These are phyloP conservation scores for Backusella macrospora DNA, from an alignment of 192 early-diverging fungal genomes.

Conservation along the genomic window DNA sequence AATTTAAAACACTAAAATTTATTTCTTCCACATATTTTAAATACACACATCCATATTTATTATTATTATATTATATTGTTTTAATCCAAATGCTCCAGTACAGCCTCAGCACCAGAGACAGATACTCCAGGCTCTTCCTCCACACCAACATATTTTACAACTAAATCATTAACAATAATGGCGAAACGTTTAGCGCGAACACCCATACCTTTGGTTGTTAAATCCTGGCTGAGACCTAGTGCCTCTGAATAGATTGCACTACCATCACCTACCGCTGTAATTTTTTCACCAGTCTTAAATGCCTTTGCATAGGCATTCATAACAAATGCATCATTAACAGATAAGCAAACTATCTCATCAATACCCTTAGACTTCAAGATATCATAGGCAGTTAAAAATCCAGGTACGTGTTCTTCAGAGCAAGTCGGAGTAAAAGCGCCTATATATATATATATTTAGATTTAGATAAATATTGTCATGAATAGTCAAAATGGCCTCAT, in stretches of 20 bases:
- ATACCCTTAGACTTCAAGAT: constrained; percentile 72
- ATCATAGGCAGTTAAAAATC: constrained; percentile 55
- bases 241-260: constrained; percentile 70
- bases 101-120: constrained; percentile 57
- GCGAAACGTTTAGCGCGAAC: constrained; percentile 74
- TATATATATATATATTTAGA: not conserved
- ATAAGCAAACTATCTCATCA: constrained; percentile 67
- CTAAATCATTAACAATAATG: constrained; percentile 69
- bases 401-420: constrained; percentile 67
- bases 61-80: not conserved
- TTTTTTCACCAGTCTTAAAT: constrained; percentile 47
- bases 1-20: too few species aligned
- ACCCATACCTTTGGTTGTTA: constrained; percentile 65
- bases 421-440: constrained; percentile 68
- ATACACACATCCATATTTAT: too few species aligned
- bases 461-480: not conserved
- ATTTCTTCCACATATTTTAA: too few species aligned
- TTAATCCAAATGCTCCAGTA: constrained; percentile 37
- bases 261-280: constrained; percentile 77
- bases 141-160: constrained; percentile 75
- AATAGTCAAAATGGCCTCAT: not conserved
- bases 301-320: constrained; percentile 59
- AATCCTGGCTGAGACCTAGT: constrained; percentile 66
- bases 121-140: constrained; percentile 53
- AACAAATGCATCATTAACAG: constrained; percentile 54